Conservation (phyloP, 2,329 filamentous ascomycete species). For the Botrytis byssoidea region DNA sequence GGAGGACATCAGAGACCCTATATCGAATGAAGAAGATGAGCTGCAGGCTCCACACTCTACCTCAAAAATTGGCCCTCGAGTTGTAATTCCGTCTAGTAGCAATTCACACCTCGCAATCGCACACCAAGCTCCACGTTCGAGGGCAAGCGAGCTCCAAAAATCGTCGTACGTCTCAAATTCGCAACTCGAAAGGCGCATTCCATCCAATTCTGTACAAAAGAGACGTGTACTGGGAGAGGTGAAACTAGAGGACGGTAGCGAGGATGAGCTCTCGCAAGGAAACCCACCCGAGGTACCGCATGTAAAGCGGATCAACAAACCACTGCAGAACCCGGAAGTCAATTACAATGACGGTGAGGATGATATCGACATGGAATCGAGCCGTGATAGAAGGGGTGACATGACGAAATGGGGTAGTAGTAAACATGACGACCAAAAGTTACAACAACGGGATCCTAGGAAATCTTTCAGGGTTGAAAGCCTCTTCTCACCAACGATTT, state of each 20-base stretch:
- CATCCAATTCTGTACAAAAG: not conserved
- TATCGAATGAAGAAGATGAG: constrained; percentile 4
- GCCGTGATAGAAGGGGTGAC: constrained; percentile 6
- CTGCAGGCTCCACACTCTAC: not conserved
- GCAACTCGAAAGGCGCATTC: not conserved
- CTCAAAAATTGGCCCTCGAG: not conserved
- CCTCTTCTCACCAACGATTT: not conserved
- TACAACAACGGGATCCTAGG: not conserved
- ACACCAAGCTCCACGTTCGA: not conserved
- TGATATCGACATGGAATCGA: not conserved
- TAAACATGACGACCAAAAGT: not conserved
- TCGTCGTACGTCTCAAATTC: not conserved
- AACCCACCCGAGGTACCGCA: not conserved
- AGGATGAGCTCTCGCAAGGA: constrained; percentile 10
- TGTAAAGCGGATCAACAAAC: not conserved
- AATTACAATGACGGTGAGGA: not conserved
- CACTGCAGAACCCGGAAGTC: not conserved
- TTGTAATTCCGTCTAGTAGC: not conserved
- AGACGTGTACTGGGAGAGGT: not conserved
- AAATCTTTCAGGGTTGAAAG: not conserved
- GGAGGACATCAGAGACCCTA: constrained; percentile 2
- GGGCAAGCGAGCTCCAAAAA: not conserved
- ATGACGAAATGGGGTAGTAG: constrained; percentile 3
- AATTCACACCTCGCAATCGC: not conserved
- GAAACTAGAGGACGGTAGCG: not conserved